Evolutionary conservation across 768 basidiomycete species (phyloP).

Genomic region (Amanita brunnescens): DNA sequence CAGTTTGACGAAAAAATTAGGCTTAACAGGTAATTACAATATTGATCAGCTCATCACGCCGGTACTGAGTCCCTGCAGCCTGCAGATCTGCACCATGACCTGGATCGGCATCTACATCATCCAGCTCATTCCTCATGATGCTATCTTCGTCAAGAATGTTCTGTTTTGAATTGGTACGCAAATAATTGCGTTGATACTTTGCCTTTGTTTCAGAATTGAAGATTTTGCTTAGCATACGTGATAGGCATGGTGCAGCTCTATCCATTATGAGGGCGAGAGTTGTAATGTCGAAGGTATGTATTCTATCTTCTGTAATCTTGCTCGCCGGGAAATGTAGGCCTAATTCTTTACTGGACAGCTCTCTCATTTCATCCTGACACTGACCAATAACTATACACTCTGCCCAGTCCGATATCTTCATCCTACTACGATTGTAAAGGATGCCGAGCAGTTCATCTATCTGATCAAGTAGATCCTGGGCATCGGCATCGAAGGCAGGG

Average conservation of each 20-base stretch:
- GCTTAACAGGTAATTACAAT: not conserved
- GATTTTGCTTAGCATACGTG: not conserved
- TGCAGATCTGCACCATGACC: no score
- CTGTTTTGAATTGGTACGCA: no score
- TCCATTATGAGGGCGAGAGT: not conserved
- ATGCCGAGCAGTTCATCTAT: not conserved
- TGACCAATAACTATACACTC: not conserved
- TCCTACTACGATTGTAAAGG: not conserved
- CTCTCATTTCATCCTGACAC: not conserved
- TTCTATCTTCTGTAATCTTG: not conserved
- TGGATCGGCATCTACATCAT: not conserved
- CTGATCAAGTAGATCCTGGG: not conserved
- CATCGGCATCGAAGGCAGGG: not conserved
- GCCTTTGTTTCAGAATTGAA: not conserved
- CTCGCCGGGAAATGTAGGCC: not conserved
- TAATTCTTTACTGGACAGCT: not conserved
- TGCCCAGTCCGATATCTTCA: not conserved
- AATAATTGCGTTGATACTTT: not conserved
- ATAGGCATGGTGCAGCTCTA: not conserved
- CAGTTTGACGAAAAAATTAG: not conserved
- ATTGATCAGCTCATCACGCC: not conserved
- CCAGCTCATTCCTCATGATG: not conserved
- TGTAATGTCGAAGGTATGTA: not conserved
- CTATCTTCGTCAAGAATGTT: not conserved
- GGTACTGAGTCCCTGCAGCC: no score